phyloP scores from a whole-genome alignment of 148 eudicot genomes.

The Vaccinium darrowii region DNA sequence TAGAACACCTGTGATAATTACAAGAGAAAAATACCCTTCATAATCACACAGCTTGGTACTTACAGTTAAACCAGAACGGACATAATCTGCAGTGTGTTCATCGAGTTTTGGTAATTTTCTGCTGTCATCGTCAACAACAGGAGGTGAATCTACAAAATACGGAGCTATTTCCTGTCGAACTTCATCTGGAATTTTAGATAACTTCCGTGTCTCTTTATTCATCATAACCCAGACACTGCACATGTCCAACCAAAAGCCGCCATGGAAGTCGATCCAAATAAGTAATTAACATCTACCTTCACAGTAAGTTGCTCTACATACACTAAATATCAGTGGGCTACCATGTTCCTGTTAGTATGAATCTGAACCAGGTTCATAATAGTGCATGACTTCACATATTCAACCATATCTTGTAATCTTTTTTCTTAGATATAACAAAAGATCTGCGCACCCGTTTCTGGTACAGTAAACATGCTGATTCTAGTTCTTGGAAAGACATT shows the following conservation, averaged over 20 bases:
- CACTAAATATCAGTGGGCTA: background rate
- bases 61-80: constrained; percentile 77
- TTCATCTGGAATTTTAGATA: constrained; percentile 96
- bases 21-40: background rate
- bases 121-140: constrained; percentile 72
- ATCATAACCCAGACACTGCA: constrained; percentile 96
- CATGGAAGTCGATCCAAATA: constrained; percentile 24
- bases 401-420: background rate
- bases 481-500: background rate
- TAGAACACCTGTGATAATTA: background rate
- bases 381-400: background rate
- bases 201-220: constrained; percentile 85
- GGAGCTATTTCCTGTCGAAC: constrained; percentile 78
- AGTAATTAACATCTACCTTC: background rate
- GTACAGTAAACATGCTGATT: background rate
- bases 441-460: background rate
- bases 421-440: background rate
- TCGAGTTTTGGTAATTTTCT: constrained; percentile 86
- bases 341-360: background rate
- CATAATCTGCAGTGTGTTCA: constrained; percentile 60
- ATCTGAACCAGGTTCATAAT: background rate
- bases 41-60: constrained; percentile 26
- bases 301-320: background rate
- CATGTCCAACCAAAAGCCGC: constrained; percentile 38
- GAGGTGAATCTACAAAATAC: constrained; percentile 78